A percentile compares a stretch with the other conserved stretches of the same genome.
Conservation (phyloP, 2,329 filamentous ascomycete genomes). For the Stemphylium beticola region DNA sequence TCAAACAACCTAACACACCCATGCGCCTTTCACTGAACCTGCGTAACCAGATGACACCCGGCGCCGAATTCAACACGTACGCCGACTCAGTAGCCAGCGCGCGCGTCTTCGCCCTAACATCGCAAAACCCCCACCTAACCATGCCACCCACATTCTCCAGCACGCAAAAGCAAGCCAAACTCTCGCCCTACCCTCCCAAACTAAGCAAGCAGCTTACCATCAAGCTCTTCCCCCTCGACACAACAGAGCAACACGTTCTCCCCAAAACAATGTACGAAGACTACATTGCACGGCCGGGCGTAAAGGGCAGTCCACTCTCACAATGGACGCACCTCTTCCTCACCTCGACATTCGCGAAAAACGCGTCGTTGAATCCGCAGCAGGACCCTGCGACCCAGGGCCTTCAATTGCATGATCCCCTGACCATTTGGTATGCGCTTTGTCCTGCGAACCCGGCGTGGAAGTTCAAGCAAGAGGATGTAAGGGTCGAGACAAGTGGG, state of each 20-base stretch:
- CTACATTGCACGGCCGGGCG: slow-evolving; percentile 29
- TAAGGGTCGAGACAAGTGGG: slow-evolving; percentile 85
- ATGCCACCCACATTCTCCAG: slow-evolving; percentile 72
- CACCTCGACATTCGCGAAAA: slow-evolving; percentile 53
- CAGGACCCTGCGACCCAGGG: slow-evolving; percentile 45
- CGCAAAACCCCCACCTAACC: slow-evolving; percentile 71
- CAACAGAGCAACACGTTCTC: slow-evolving; percentile 54
- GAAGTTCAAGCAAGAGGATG: slow-evolving; percentile 66
- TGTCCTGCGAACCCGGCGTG: slow-evolving; percentile 31
- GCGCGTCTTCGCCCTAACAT: slow-evolving; percentile 57
- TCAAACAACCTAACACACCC: slow-evolving; percentile 47
- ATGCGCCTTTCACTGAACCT: slow-evolving; percentile 39
- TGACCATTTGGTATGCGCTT: slow-evolving; percentile 49
- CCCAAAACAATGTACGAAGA: slow-evolving; percentile 48
- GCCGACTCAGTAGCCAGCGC: slow-evolving; percentile 69
- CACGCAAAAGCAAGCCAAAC: slow-evolving; percentile 32
- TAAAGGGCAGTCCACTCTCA: slow-evolving; percentile 51
- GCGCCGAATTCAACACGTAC: slow-evolving; percentile 94
- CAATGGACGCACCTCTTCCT: slow-evolving; percentile 56
- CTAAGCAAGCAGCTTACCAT: slow-evolving; percentile 52
- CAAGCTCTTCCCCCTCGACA: slow-evolving; percentile 57
- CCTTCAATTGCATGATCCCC: slow-evolving; percentile 56
- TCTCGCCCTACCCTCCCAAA: slow-evolving; percentile 50
- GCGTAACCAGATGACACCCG: slow-evolving; percentile 67
- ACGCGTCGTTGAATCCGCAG: slow-evolving; percentile 49